Evolutionary conservation across 2,329 filamentous ascomycete species (phyloP).

Genomic region (Fusarium sp.): DNA sequence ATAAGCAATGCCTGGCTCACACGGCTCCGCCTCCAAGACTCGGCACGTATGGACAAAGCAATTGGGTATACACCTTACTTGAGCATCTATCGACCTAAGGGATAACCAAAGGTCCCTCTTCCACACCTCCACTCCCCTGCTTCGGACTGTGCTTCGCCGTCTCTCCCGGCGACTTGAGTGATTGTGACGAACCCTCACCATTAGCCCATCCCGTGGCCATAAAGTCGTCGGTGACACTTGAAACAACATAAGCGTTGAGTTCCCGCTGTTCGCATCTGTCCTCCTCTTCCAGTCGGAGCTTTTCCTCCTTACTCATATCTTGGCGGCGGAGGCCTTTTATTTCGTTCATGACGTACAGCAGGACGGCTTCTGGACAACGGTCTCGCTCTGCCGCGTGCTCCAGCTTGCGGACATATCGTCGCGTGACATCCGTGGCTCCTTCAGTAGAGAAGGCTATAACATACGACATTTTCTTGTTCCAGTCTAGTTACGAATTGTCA

Average conservation of each 20-base stretch:
- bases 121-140: not conserved
- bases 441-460: not conserved
- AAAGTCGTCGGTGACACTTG: not conserved
- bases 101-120: not conserved
- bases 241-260: not conserved
- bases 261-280: not conserved
- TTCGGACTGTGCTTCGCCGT: not conserved
- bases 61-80: not conserved
- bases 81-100: not conserved
- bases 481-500: not conserved
- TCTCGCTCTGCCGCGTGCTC: not conserved
- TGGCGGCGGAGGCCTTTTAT: not conserved
- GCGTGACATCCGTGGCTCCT: not conserved
- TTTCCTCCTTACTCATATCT: not conserved
- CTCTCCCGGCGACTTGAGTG: not conserved
- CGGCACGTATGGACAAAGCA: not conserved
- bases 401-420: not conserved
- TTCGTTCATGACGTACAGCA: not conserved
- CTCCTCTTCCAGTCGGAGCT: not conserved
- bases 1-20: no score
- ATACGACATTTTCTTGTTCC: accelerated
- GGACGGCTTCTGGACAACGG: not conserved
- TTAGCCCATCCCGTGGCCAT: not conserved
- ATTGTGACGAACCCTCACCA: not conserved
- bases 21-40: not conserved